These are phyloP conservation scores for Gossypium rotundifolium DNA, from an alignment of 345 rosid species.

Conservation along the genomic window DNA sequence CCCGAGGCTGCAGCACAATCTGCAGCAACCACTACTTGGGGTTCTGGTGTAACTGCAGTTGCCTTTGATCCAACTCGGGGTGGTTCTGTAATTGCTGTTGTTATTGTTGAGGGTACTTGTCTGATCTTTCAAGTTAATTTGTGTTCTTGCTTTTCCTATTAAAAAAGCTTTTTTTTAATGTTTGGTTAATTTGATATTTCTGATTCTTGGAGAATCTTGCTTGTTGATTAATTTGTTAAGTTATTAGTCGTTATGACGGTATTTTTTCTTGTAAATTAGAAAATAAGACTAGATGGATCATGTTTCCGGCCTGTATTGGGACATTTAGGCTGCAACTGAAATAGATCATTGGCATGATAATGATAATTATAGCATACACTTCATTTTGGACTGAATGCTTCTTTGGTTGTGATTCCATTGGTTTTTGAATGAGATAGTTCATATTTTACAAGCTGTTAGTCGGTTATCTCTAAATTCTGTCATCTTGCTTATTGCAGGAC, in stretches of 20 bases:
- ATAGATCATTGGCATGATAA: background rate
- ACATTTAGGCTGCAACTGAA: background rate
- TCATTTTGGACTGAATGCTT: background rate
- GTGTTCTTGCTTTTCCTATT: slow-evolving; percentile 16
- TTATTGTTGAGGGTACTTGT: slow-evolving; percentile 87
- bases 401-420: background rate
- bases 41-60: slow-evolving; percentile 98
- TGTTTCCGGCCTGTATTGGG: background rate
- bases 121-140: slow-evolving; percentile 16
- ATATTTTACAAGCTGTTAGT: background rate
- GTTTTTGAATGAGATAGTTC: slow-evolving; percentile 1
- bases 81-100: slow-evolving; percentile 97
- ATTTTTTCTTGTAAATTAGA: background rate
- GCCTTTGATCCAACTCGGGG: slow-evolving; percentile 98
- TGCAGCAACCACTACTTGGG: slow-evolving; percentile 99
- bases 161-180: background rate
- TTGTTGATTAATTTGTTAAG: background rate
- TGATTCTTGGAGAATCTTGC: background rate
- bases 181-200: background rate
- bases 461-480: background rate
- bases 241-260: background rate
- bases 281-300: background rate
- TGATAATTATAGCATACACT: background rate
- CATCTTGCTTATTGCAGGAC: slow-evolving; percentile 46
- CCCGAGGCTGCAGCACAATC: slow-evolving; percentile 98